Evolutionary conservation across 2,329 filamentous ascomycete species (phyloP).

Genomic region (Sporothrix mexicana): DNA sequence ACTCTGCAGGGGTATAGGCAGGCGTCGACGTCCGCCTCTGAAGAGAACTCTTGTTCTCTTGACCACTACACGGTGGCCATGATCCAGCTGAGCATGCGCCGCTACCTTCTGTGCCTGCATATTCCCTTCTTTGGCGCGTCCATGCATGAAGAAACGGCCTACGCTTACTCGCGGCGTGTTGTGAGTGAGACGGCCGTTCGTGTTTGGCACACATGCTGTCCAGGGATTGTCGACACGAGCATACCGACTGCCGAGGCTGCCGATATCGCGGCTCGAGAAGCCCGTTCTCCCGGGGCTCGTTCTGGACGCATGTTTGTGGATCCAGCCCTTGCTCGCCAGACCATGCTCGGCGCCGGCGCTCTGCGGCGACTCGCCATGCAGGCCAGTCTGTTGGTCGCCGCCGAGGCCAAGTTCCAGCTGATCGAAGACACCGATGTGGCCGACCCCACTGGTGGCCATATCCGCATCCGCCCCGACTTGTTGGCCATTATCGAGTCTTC

Average conservation of each 20-base stretch:
- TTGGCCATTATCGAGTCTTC: slow-evolving; percentile 26
- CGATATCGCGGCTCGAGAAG: slow-evolving; percentile 7
- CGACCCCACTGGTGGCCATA: neutral
- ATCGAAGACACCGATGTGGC: slow-evolving; percentile 43
- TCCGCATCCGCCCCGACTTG: slow-evolving; percentile 21
- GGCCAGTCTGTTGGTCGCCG: slow-evolving; percentile 49
- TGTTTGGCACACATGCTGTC: slow-evolving; percentile 39
- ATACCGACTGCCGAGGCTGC: slow-evolving; percentile 4
- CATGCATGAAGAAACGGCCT: slow-evolving; percentile 52
- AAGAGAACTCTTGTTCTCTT: neutral
- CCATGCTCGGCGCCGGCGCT: slow-evolving; percentile 49
- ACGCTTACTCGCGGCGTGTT: slow-evolving; percentile 60
- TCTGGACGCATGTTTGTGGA: slow-evolving; percentile 13
- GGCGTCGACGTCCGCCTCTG: neutral
- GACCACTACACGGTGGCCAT: slow-evolving; percentile 41
- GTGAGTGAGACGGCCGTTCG: slow-evolving; percentile 49
- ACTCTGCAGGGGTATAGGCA: slow-evolving; percentile 42
- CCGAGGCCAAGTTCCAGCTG: slow-evolving; percentile 54
- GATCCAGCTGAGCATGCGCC: slow-evolving; percentile 51
- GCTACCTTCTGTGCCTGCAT: slow-evolving; percentile 60
- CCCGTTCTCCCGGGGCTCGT: neutral
- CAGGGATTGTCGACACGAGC: slow-evolving; percentile 27
- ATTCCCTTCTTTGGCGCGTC: slow-evolving; percentile 52
- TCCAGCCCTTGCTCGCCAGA: slow-evolving; percentile 48
- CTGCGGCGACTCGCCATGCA: slow-evolving; percentile 51